Evolutionary conservation across 1,284 basidiomycete species (phyloP).

Genomic region (Rhizoctonia solani): DNA sequence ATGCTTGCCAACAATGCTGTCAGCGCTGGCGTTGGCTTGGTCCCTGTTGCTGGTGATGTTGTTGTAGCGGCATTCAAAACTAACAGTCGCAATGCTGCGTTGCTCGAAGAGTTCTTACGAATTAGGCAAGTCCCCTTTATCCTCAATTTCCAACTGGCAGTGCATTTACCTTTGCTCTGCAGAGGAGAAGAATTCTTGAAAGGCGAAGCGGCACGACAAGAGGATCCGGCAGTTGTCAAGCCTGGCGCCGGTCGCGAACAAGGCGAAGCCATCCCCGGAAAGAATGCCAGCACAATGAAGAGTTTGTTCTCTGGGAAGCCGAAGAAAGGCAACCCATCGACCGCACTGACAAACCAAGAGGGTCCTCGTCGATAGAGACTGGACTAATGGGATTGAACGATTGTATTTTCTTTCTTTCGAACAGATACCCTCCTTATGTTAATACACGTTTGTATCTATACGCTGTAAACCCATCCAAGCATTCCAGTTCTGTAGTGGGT

Average conservation of each 20-base stretch:
- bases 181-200: conserved; percentile 63
- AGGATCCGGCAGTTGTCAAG: conserved; percentile 53
- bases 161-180: neutral
- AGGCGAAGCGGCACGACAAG: conserved; percentile 40
- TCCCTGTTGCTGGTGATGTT: conserved; percentile 82
- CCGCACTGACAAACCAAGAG: conserved; percentile 3
- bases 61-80: conserved; percentile 76
- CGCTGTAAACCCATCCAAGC: too few species aligned
- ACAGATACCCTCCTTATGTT: neutral
- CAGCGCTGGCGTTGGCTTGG: conserved; percentile 69
- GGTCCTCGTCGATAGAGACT: neutral
- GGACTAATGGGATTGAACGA: neutral
- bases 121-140: conserved; percentile 48
- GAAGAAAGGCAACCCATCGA: conserved; percentile 2
- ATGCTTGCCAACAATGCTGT: conserved; percentile 85
- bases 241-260: conserved; percentile 55
- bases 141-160: neutral
- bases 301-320: conserved; percentile 13
- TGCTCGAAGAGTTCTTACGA: conserved; percentile 73
- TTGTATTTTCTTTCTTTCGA: neutral
- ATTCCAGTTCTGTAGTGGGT: too few species aligned
- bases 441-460: too few species aligned
- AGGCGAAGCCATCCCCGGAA: conserved; percentile 43
- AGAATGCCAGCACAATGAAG: conserved; percentile 16
- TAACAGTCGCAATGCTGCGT: conserved; percentile 84